Conservation (phyloP, 495 filamentous ascomycete genomes). For the Xylaria flabelliformis region DNA sequence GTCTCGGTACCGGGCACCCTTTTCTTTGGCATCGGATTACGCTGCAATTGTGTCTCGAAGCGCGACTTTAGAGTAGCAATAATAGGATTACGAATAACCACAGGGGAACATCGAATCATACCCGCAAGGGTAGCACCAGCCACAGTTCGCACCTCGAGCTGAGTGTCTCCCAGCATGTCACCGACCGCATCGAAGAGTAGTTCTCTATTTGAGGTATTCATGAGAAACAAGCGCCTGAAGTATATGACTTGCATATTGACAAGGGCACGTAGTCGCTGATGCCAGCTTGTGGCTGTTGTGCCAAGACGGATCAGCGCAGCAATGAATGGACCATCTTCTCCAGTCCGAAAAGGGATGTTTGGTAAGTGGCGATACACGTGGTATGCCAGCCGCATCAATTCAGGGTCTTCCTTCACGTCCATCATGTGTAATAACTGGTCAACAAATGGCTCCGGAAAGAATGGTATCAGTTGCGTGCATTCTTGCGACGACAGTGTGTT, state of each 20-base stretch:
- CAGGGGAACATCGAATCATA: constrained; percentile 98
- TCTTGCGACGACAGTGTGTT: constrained; percentile 88
- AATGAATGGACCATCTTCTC: constrained; percentile 85
- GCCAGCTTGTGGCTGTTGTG: constrained; percentile 86
- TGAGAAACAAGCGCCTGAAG: constrained; percentile 96
- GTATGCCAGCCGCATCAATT: constrained; percentile 93
- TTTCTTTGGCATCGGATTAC: constrained; percentile 87
- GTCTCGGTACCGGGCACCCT: constrained; percentile 72
- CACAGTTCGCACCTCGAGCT: constrained; percentile 94
- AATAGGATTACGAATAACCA: constrained; percentile 74
- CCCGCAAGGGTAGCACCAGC: constrained; percentile 90
- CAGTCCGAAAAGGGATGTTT: constrained; percentile 90
- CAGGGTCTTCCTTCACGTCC: constrained; percentile 98
- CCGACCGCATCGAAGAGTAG: constrained; percentile 87
- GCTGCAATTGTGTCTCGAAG: constrained; percentile 76
- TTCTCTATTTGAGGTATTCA: constrained; percentile 75
- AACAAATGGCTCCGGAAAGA: constrained; percentile 89
- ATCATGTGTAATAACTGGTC: constrained; percentile 98
- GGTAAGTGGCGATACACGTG: constrained; percentile 97
- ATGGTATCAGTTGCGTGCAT: constrained; percentile 87
- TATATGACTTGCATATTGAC: constrained; percentile 99
- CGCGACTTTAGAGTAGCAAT: constrained; percentile 75
- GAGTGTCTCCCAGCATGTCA: constrained; percentile 89
- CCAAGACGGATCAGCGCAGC: constrained; percentile 87
- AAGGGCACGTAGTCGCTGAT: constrained; percentile 93